Evolutionary conservation across 2,329 filamentous ascomycete species (phyloP).

Genomic region (Penicillium freii): DNA sequence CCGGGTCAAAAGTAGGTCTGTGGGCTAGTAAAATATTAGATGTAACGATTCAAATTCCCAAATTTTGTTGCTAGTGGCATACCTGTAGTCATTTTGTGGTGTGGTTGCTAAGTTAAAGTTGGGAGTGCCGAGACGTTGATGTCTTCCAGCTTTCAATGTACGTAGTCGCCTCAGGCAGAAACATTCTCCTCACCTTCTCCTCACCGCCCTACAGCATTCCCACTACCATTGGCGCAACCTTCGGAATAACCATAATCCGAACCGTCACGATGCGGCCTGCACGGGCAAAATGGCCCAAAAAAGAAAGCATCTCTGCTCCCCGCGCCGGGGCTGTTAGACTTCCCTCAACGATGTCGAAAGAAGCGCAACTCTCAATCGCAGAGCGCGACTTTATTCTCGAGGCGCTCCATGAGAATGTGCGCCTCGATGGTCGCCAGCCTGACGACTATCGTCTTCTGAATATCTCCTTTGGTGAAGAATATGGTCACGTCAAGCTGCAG

Average conservation of each 20-base stretch:
- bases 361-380: slow-evolving; percentile 84
- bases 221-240: background rate
- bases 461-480: slow-evolving; percentile 83
- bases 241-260: background rate
- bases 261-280: slow-evolving; percentile 14
- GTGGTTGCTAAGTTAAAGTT: background rate
- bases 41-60: background rate
- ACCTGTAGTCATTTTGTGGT: slow-evolving; percentile 44
- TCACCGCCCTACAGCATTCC: background rate
- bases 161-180: slow-evolving; percentile 5
- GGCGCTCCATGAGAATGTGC: slow-evolving; percentile 75
- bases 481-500: slow-evolving; percentile 82
- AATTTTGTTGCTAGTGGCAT: slow-evolving; percentile 11
- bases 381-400: slow-evolving; percentile 83
- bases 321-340: slow-evolving; percentile 21
- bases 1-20: slow-evolving; percentile 94
- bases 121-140: background rate
- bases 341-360: slow-evolving; percentile 70
- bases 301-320: slow-evolving; percentile 15
- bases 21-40: slow-evolving; percentile 53
- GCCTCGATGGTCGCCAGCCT: slow-evolving; percentile 77
- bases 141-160: background rate
- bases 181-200: slow-evolving; percentile 2
- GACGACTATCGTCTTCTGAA: slow-evolving; percentile 77
- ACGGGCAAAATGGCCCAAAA: slow-evolving; percentile 23